Conservation (phyloP, 1,284 basidiomycete species). For the Fistulinella cinereoalba region DNA sequence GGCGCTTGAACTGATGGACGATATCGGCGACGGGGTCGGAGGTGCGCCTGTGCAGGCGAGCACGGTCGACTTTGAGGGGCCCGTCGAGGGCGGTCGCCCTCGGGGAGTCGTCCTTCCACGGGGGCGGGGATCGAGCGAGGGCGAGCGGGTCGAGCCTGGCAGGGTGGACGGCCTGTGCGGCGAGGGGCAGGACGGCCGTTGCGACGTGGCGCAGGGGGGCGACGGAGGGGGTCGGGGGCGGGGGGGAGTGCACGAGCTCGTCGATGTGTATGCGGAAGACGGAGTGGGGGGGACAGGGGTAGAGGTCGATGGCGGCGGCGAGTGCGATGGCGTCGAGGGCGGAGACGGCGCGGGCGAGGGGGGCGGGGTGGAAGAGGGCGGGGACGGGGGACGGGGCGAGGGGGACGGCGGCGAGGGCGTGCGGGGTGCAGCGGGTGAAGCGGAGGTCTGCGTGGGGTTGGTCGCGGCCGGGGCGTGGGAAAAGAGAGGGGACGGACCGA, state of each 20-base stretch:
- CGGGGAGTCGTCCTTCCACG: slow-evolving; percentile 19
- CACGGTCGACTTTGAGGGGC: slow-evolving; percentile 20
- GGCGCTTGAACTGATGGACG: slow-evolving; percentile 25
- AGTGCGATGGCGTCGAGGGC: slow-evolving; percentile 25
- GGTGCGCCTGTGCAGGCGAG: slow-evolving; percentile 26
- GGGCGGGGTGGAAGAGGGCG: slow-evolving; percentile 27
- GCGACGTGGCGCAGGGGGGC: background rate
- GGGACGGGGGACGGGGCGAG: slow-evolving; percentile 22
- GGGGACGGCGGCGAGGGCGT: slow-evolving; percentile 10
- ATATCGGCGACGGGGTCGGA: slow-evolving; percentile 21
- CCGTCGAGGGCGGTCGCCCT: slow-evolving; percentile 1
- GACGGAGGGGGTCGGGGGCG: slow-evolving; percentile 21
- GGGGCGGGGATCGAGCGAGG: slow-evolving; percentile 28
- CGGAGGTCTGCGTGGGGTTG: slow-evolving; percentile 25
- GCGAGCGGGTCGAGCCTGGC: slow-evolving; percentile 24
- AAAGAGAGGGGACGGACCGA: slow-evolving; percentile 37
- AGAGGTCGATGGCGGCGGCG: slow-evolving; percentile 23
- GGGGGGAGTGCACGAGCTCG: slow-evolving; percentile 6
- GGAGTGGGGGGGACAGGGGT: slow-evolving; percentile 26
- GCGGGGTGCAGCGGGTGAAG: slow-evolving; percentile 29
- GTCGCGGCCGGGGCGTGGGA: slow-evolving; percentile 4
- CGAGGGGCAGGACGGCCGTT: slow-evolving; percentile 16
- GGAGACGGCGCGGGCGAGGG: slow-evolving; percentile 25
- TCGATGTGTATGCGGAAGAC: slow-evolving; percentile 30
- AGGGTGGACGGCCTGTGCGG: slow-evolving; percentile 17